Base-by-base conservation (phyloP, 768 basidiomycete genomes). In the Auricularia heimuer region DNA sequence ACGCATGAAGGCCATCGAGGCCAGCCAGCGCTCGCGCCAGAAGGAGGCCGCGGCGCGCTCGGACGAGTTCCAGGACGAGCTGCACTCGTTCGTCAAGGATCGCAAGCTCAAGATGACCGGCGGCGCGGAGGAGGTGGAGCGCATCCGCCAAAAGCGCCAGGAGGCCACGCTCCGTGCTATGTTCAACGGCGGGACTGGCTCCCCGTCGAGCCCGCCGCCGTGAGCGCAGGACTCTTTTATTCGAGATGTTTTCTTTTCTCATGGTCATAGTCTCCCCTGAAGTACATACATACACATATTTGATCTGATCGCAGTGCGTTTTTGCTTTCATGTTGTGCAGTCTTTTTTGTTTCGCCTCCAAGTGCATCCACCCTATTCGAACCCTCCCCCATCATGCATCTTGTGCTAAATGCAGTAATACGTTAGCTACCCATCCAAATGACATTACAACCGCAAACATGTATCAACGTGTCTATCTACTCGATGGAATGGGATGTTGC, bases 91-190 rank as follows among this genome's bases (percentile, higher is more conserved):
- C 75, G 94, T 99, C 63, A 82, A 78, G 3, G 85, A 86, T 67
- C 90, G 90, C 81, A 94, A 89, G 78, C 77, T 99, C 74, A 92
- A 86, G 81, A 89, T 94, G 90, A 99, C 95, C 18, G 96, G 95
- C 34, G 95, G 94, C 14, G 89, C 92, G 29, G 92, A 95, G 74
- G 93, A 96, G 77, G 83, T 79, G 29, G 96, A 99, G 77, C 81
- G 96, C 65, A 82, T 95, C 69, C 80, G 95, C 70, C 89, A 94
- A 80, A 85, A 85, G 73, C 80, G 86, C 75, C 92, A 90, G 72
- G 94, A 94, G 63, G 75, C 85, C 77, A 87, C 92, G 24, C 77
- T 98, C 68, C 94, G 89, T 78, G 90, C 90, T 36, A 96, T 98
- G 92, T 94, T 94, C 72, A 81, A 73, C 39, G 44, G 51, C 7